Conservation (phyloP, 2,329 filamentous ascomycete species). For the Microcyclosporella mali region DNA sequence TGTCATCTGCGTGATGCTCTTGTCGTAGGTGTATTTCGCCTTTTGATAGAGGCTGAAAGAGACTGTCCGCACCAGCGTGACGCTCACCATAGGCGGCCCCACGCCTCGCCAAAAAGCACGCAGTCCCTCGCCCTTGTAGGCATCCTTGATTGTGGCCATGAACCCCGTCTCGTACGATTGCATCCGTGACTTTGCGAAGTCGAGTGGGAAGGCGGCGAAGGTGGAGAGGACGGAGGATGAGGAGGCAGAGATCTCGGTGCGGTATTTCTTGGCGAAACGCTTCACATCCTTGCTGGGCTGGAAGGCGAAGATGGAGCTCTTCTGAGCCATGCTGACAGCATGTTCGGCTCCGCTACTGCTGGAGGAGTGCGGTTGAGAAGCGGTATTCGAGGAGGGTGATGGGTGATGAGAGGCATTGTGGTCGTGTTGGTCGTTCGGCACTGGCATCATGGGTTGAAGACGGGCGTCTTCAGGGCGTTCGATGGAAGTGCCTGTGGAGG, state of each 20-base stretch:
- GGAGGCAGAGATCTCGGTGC: constrained; percentile 73
- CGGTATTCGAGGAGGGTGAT: neutral
- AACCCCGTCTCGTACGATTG: constrained; percentile 58
- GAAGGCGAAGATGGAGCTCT: constrained; percentile 21
- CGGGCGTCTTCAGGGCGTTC: constrained; percentile 25
- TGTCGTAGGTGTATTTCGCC: constrained; percentile 66
- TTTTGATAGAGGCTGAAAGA: constrained; percentile 76
- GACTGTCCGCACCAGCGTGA: constrained; percentile 69
- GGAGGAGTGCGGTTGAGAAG: neutral
- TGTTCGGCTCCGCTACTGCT: neutral
- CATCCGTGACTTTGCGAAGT: constrained; percentile 86
- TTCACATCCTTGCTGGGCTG: constrained; percentile 38
- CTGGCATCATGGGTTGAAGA: constrained; percentile 22
- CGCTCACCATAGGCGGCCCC: constrained; percentile 70
- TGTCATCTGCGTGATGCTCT: constrained; percentile 59
- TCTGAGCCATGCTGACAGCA: neutral
- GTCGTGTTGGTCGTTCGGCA: constrained; percentile 13
- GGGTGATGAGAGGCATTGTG: neutral
- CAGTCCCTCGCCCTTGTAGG: constrained; percentile 56
- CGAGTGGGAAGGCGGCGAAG: constrained; percentile 74
- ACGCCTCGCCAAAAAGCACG: constrained; percentile 53
- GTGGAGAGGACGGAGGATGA: constrained; percentile 72
- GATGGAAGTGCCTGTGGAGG: constrained; percentile 23
- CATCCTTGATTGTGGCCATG: constrained; percentile 65
- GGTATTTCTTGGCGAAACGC: constrained; percentile 65